These are phyloP conservation scores for Phytophthora pistaciae DNA, from an alignment of 352 stramenopile genomes.

Conservation along the genomic window DNA sequence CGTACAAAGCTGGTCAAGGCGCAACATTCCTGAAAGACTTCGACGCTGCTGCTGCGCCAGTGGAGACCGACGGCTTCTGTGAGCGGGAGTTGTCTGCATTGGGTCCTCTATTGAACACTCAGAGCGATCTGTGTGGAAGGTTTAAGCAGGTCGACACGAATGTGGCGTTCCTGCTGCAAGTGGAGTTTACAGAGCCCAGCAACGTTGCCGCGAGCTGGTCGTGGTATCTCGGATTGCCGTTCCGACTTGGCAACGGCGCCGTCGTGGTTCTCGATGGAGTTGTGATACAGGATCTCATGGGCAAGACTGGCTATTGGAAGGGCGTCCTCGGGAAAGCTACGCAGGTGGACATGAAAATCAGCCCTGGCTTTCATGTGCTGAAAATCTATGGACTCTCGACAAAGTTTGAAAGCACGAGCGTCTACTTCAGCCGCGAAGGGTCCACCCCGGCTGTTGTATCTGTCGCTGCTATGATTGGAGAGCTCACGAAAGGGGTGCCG, in stretches of 20 bases:
- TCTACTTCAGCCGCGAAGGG: slow-evolving; percentile 57
- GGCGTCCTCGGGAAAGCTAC: slow-evolving; percentile 44
- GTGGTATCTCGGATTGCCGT: slow-evolving; percentile 66
- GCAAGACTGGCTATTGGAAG: slow-evolving; percentile 52
- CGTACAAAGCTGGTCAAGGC: slow-evolving; percentile 56
- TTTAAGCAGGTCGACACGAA: slow-evolving; percentile 46
- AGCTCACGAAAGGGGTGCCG: slow-evolving; percentile 49
- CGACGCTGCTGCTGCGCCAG: slow-evolving; percentile 41
- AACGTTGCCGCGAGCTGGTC: slow-evolving; percentile 48
- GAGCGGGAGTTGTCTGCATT: slow-evolving; percentile 54
- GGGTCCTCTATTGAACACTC: slow-evolving; percentile 51
- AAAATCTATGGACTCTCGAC: slow-evolving; percentile 56
- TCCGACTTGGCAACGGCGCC: slow-evolving; percentile 56
- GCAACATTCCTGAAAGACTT: slow-evolving; percentile 52
- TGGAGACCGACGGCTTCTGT: slow-evolving; percentile 68
- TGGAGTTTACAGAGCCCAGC: slow-evolving; percentile 61
- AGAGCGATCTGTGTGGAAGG: slow-evolving; percentile 59
- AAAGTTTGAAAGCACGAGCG: slow-evolving; percentile 56
- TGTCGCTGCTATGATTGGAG: slow-evolving; percentile 29
- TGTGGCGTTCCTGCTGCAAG: slow-evolving; percentile 53
- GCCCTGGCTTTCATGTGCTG: slow-evolving; percentile 46
- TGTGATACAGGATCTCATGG: slow-evolving; percentile 57
- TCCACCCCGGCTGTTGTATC: slow-evolving; percentile 37
- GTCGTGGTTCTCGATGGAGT: slow-evolving; percentile 55
- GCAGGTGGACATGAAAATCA: slow-evolving; percentile 52